Evolutionary conservation across 257 asterid species (phyloP), one percentile per base, ranked within the genome.

Genomic region (Thymus mandschuricus): DNA sequence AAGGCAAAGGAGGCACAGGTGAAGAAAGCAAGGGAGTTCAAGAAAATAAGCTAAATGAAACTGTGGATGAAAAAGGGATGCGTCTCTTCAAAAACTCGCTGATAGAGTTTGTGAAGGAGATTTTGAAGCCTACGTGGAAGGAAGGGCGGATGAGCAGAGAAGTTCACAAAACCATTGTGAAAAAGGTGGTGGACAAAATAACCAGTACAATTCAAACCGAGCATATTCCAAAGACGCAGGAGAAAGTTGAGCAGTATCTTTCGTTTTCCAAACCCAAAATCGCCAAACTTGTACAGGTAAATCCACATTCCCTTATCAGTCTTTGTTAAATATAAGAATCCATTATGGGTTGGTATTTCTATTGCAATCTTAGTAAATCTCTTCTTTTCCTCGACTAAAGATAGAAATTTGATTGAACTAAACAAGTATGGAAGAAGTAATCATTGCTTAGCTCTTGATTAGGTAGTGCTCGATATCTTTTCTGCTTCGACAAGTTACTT

Each of bases 91-190:
- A 95, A 79, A 88, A 83, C 76, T 76, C 96, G 58, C 92, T 95
- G 15, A 68, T 95, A 43, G 98, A 92, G 80, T 81, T 86, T 78
- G 98, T 95, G 7, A 95, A 95, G 84, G 96, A 92, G 70, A 84
- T 88, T 55, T 64, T 95, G 75, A 95, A 90, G 81, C 99, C 99
- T 6, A 84, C 80, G 3, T 92, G 99, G 99, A 95, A 92, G 75
- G 95, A 89, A 89, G 99, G 98, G 13, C 70, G 73, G 54, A 86
- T 95, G 99, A 92, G 97, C 82, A 79, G 97, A 75, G 99, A 95
- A 3, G 95, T 75, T 48, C 97, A 95, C 84, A 95, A 95, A 78
- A 88, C 86, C 69, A 77, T 95, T 45, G 99, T 95, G 85, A 95
- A 87, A 81, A 95, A 88, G 83, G 97, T 88, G 84, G 99, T 95